phyloP scores from a whole-genome alignment of 202 grass and related monocot species.

The Setaria italica region DNA sequence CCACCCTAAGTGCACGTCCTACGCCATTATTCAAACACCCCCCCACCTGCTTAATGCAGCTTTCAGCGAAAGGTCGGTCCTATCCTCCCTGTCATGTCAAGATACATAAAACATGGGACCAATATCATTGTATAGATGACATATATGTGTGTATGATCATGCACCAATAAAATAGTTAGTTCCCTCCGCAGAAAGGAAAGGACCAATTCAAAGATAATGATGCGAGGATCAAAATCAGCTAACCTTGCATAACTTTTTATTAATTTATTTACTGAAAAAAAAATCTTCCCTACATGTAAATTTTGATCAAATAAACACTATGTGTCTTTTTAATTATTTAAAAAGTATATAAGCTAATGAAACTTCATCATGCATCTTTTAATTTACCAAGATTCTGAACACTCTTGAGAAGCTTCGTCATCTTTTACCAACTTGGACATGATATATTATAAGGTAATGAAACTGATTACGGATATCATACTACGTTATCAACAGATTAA shows the following conservation, averaged over 20 bases:
- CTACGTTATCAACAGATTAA: background rate
- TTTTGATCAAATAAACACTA: no score
- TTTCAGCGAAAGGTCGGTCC: slow-evolving; percentile 50
- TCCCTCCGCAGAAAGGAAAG: slow-evolving; percentile 21
- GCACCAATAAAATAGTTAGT: slow-evolving; percentile 30
- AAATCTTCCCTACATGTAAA: background rate
- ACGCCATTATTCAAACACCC: slow-evolving; percentile 55
- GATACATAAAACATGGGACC: slow-evolving; percentile 56
- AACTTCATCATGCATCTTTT: no score
- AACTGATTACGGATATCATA: background rate
- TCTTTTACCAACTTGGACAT: background rate
- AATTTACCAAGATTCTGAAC: background rate
- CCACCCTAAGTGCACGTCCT: slow-evolving; percentile 61
- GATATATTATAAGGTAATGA: background rate
- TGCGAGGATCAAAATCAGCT: background rate
- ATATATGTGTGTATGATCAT: background rate
- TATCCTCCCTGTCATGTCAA: slow-evolving; percentile 53
- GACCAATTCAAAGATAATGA: background rate
- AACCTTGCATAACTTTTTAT: background rate
- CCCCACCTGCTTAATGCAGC: slow-evolving; percentile 44
- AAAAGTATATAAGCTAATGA: no score
- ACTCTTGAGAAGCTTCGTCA: background rate
- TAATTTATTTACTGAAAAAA: background rate
- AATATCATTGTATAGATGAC: slow-evolving; percentile 39
- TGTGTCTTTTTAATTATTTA: background rate